Conservation (phyloP, 2,329 filamentous ascomycete species). For the Arthrobotrys entomopaga region DNA sequence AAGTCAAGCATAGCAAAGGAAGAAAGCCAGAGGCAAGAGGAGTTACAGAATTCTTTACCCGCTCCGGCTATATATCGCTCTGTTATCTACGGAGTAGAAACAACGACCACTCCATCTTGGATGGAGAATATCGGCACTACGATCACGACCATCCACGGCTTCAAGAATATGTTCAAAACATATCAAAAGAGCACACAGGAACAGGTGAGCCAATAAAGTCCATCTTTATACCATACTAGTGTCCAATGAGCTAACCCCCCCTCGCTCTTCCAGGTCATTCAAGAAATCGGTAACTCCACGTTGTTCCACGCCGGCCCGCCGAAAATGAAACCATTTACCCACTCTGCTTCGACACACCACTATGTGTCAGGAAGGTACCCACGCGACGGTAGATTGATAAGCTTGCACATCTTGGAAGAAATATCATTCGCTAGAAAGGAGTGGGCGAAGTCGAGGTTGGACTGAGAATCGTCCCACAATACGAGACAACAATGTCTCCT, state of each 20-base stretch:
- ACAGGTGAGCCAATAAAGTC: conserved; percentile 16
- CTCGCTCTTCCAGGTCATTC: conserved; percentile 20
- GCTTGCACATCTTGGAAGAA: conserved; percentile 54
- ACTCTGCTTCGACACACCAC: conserved; percentile 56
- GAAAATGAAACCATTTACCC: conserved; percentile 56
- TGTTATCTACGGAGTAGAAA: conserved; percentile 56
- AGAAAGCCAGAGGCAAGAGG: neutral
- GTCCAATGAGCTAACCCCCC: conserved; percentile 12
- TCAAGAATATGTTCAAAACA: conserved; percentile 53
- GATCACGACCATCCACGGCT: conserved; percentile 31
- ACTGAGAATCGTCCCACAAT: conserved; percentile 27
- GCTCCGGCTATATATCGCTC: conserved; percentile 26
- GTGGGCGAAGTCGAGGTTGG: conserved; percentile 46
- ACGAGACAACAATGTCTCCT: conserved; percentile 11
- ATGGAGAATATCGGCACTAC: conserved; percentile 55
- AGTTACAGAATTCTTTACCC: conserved; percentile 7
- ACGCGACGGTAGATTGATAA: conserved; percentile 49
- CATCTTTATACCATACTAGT: neutral
- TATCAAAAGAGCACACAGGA: conserved; percentile 50
- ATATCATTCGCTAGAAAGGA: conserved; percentile 52
- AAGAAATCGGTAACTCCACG: conserved; percentile 32
- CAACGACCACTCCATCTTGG: conserved; percentile 56
- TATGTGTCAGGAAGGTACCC: conserved; percentile 58
- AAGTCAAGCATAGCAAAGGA: conserved; percentile 33
- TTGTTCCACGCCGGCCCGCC: conserved; percentile 46